Base-by-base conservation (phyloP, 2,329 filamentous ascomycete species). In the Cladosporium halotolerans region DNA sequence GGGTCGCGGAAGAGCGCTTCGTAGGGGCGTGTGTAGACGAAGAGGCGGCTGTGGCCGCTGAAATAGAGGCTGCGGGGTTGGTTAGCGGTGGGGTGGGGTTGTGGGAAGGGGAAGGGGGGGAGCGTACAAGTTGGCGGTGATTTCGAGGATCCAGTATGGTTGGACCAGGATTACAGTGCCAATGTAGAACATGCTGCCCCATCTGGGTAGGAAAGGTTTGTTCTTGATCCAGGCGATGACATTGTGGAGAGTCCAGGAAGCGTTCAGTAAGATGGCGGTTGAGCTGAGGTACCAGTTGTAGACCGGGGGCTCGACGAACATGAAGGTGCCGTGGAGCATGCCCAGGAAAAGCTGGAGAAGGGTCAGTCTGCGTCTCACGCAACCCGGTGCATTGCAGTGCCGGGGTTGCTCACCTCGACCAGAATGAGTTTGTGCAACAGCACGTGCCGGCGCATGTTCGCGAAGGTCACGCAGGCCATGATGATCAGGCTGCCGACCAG, bases 171-270 rank as follows among this genome's bases (percentile, higher is more conserved):
- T 68, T 40, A 85, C 74, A 0, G 79, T 83, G 41, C 72, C 70
- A 47, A 85, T 81, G 62, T 84, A 85, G 52, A 83, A 65, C 9
- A 71, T 62, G 44, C 76, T 81, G 31, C 75, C 73, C 56, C 57
- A 58, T 53, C 55, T 48, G n/a, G 58, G 53, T 7, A 60, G 44
- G 60, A 84, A 84, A 0, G 82, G 82, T 50, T 76, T 77, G 57
- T 79, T 82, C 67, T 85, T 85, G 67, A 86, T 77, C 83, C 82
- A 86, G 0, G 82, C 76, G 55, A 86, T 81, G 55, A 85, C 73
- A 57, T 85, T 86, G 66, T 86, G 83, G 8, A 86, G 67, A 10
- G 73, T 76, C 79, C 81, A 85, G 3, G 80, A 83, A n/a, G 76
- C 69, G 58, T 83, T 83, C 19, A 86, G 74, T 14, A 80, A 75